Percentiles rank a stretch among this genome's conserved stretches.
These are phyloP conservation scores for Trichomonas vaginalis DNA, from an alignment of 208 protist genomes.

Conservation along the genomic window DNA sequence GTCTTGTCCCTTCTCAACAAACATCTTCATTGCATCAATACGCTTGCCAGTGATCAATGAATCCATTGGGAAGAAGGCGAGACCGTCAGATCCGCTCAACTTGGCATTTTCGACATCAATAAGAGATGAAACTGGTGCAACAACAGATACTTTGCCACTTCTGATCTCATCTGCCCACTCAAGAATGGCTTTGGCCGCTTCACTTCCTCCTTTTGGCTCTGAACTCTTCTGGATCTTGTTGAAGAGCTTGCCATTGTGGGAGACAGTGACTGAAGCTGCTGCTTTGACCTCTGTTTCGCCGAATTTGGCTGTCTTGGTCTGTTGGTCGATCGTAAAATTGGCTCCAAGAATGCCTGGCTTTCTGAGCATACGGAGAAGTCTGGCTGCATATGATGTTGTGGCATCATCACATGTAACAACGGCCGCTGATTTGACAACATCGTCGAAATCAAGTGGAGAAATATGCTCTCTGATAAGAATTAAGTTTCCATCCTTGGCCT, in stretches of 20 bases:
- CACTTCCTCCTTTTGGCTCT: not conserved
- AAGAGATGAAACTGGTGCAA: not conserved
- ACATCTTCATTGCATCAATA: not conserved
- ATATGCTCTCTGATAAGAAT: not conserved
- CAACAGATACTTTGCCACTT: not conserved
- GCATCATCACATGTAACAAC: not conserved
- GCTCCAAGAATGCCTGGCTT: not conserved
- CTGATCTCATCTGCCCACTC: not conserved
- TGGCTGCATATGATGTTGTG: not conserved
- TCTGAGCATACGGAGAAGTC: not conserved
- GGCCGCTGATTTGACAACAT: not conserved
- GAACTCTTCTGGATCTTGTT: not conserved
- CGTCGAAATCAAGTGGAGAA: not conserved
- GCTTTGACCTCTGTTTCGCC: not conserved
- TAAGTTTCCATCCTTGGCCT: not conserved
- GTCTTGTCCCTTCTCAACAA: not conserved
- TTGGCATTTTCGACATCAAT: not conserved
- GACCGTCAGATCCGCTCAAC: not conserved
- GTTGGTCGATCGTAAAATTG: not conserved
- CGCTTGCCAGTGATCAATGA: not conserved
- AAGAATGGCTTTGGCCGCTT: not conserved
- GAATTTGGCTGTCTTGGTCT: not conserved
- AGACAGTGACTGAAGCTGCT: not conserved
- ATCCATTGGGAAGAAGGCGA: not conserved
- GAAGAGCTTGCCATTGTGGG: not conserved